Percentiles rank a stretch among this genome's conserved stretches.
Evolutionary conservation across 352 stramenopile species (phyloP).

Genomic region (Pythium coloratum): DNA sequence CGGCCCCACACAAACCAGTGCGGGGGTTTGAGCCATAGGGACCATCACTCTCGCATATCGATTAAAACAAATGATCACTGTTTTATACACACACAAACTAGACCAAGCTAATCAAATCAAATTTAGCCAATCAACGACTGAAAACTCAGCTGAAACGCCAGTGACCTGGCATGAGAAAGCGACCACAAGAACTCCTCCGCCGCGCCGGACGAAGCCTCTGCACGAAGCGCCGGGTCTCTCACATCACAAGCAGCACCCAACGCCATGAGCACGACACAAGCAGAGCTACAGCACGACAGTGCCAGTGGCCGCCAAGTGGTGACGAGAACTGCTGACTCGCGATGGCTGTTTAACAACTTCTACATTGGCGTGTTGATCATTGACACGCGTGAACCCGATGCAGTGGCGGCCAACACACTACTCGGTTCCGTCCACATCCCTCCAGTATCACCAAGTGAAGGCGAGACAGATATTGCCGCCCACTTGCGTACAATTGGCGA

Average conservation of each 20-base stretch:
- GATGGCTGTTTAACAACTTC: conserved; percentile 80
- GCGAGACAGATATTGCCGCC: conserved; percentile 28
- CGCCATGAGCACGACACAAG: background rate
- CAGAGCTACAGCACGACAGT: background rate
- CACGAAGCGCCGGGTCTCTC: background rate
- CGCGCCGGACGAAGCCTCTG: background rate
- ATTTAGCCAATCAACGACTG: conserved; percentile 12
- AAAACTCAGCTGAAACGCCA: conserved; percentile 3
- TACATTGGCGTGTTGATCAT: conserved; percentile 60
- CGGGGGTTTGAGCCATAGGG: background rate
- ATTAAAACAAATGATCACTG: conserved; percentile 7
- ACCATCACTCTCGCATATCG: conserved; percentile 12
- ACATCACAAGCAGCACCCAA: background rate
- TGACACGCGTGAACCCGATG: conserved; percentile 41
- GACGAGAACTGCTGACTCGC: conserved; percentile 37
- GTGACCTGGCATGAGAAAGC: background rate
- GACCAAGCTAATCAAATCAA: background rate
- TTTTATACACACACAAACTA: conserved; percentile 8
- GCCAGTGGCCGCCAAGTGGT: conserved; percentile 2
- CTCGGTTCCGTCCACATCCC: conserved; percentile 55
- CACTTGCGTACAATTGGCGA: conserved; percentile 13
- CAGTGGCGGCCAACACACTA: conserved; percentile 43
- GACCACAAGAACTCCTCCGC: background rate
- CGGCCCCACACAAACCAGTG: conserved; percentile 12
- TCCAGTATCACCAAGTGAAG: conserved; percentile 15